These are phyloP conservation scores for Lycium barbarum DNA, from an alignment of 257 asterid genomes.

Conservation along the genomic window DNA sequence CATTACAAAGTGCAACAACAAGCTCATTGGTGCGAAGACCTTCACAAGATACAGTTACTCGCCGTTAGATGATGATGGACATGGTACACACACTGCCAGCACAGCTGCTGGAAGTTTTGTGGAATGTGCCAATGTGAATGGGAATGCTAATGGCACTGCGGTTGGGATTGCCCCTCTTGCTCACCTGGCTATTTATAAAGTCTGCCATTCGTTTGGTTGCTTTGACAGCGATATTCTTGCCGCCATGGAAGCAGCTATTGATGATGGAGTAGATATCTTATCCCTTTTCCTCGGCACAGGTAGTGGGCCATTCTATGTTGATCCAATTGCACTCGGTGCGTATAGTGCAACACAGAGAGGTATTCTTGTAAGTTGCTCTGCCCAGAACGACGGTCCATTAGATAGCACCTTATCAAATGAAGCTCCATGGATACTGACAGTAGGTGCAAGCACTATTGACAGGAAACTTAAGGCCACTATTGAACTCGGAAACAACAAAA, in stretches of 20 bases:
- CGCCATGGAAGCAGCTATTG: slow-evolving; percentile 56
- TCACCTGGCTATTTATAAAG: slow-evolving; percentile 59
- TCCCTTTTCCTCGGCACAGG: slow-evolving; percentile 48
- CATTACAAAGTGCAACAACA: slow-evolving; percentile 45
- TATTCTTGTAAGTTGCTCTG: slow-evolving; percentile 51
- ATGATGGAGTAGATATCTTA: slow-evolving; percentile 48
- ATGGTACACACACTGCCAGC: slow-evolving; percentile 59
- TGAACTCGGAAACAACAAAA: slow-evolving; percentile 41
- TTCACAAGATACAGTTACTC: background rate
- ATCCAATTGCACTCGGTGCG: slow-evolving; percentile 45
- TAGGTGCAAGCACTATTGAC: slow-evolving; percentile 58
- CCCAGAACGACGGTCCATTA: slow-evolving; percentile 44
- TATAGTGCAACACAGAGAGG: slow-evolving; percentile 52
- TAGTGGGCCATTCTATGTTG: background rate
- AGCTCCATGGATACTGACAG: slow-evolving; percentile 63
- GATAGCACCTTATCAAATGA: background rate
- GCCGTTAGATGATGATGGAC: slow-evolving; percentile 48
- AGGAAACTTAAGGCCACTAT: slow-evolving; percentile 44
- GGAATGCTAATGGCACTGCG: slow-evolving; percentile 58
- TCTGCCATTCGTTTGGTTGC: slow-evolving; percentile 33
- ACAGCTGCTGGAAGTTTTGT: slow-evolving; percentile 65
- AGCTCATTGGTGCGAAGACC: slow-evolving; percentile 54
- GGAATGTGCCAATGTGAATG: slow-evolving; percentile 49
- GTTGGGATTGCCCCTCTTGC: slow-evolving; percentile 63
- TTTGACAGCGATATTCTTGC: slow-evolving; percentile 47